Evolutionary conservation across 73 alveolate genomes (phyloP).

Genomic region (Breviolum minutum): DNA sequence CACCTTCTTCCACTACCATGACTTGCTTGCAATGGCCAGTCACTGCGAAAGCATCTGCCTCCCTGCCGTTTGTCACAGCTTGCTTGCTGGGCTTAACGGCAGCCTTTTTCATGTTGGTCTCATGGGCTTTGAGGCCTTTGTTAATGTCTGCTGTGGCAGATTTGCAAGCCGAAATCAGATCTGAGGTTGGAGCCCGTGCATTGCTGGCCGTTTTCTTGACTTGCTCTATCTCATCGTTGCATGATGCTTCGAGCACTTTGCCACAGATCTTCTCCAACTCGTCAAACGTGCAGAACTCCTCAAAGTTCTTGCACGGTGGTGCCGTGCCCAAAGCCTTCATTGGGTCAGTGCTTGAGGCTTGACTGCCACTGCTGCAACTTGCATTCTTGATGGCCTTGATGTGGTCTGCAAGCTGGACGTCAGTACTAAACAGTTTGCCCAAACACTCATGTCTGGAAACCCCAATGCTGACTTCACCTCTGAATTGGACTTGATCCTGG

Average conservation of each 20-base stretch:
- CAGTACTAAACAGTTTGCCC: not conserved
- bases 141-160: not conserved
- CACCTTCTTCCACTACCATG: not conserved
- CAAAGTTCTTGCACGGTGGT: not conserved
- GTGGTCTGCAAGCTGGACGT: not conserved
- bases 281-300: not conserved
- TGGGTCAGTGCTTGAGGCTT: not conserved
- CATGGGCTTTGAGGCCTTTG: not conserved
- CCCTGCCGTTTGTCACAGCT: not conserved
- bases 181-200: not conserved
- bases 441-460: not conserved
- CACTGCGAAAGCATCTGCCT: not conserved
- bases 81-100: not conserved
- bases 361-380: not conserved
- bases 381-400: not conserved
- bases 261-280: not conserved
- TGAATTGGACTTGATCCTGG: not conserved
- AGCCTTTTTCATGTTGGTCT: not conserved
- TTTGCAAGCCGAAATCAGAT: not conserved
- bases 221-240: not conserved
- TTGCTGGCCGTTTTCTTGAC: not conserved
- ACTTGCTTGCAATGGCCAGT: not conserved
- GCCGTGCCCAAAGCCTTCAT: not conserved
- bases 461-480: not conserved
- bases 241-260: not conserved